A percentile compares a stretch with the other conserved stretches of the same genome.
Evolutionary conservation across 129 eudicot species (phyloP).

Genomic region (Centella asiatica): DNA sequence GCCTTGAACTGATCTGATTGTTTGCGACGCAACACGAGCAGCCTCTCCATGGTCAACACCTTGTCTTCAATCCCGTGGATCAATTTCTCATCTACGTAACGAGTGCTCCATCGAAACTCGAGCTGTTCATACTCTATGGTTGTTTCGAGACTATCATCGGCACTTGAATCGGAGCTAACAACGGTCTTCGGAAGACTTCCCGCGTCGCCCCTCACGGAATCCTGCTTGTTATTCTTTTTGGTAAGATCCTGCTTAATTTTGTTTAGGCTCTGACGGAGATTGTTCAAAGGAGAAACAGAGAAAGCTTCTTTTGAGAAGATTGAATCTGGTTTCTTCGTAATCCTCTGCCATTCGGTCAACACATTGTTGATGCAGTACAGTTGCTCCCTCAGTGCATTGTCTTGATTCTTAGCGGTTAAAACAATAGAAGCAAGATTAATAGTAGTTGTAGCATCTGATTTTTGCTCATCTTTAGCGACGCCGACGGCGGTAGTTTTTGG

Average conservation of each 20-base stretch:
- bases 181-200: not conserved
- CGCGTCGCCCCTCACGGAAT: not conserved
- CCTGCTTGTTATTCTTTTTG: not conserved
- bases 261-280: conserved; percentile 21
- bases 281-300: not conserved
- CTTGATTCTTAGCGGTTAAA: not conserved
- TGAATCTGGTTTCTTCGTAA: conserved; percentile 11
- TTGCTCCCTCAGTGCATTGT: conserved; percentile 21
- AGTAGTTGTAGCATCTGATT: too few relatives aligned
- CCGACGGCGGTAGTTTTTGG: not conserved
- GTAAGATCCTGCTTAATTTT: conserved; percentile 22
- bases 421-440: too few relatives aligned
- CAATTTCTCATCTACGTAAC: conserved; percentile 11
- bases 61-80: conserved; percentile 28
- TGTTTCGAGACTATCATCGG: not conserved
- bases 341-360: conserved; percentile 27
- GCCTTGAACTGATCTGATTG: conserved; percentile 19
- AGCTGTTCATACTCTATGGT: not conserved
- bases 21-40: conserved; percentile 17
- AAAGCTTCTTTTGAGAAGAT: conserved; percentile 1
- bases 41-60: conserved; percentile 27
- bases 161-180: not conserved
- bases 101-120: conserved; percentile 36
- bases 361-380: conserved; percentile 36
- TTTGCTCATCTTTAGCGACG: not conserved